Evolutionary conservation across 192 early-diverging fungal genomes (phyloP), one percentile per base, ranked within the genome.

Genomic region (Geranomyces michiganensis): DNA sequence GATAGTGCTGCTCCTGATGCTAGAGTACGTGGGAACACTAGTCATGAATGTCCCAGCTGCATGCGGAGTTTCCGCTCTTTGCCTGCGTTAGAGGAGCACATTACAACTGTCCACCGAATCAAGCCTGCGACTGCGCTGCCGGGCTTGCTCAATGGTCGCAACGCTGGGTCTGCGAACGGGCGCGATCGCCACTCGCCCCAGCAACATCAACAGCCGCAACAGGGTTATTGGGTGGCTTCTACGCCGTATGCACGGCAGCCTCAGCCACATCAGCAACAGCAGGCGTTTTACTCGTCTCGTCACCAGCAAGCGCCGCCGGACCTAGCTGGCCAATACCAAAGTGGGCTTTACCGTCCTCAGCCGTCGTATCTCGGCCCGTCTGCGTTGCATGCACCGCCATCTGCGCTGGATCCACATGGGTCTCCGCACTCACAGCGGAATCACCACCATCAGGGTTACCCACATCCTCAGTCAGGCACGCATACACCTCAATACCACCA

Each of bases 21-120:
- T 7, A 10, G 62, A n/a, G n/a, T n/a, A n/a, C n/a, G n/a, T n/a
- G n/a, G n/a, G n/a, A n/a, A n/a, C 61, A 8, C 47, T 6, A 67
- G 21, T 26, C 53, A 64, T 10, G 61, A 67, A 24, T 73, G 72
- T 43, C 72, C 64, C 13, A 67, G 64, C 21, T 73, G 72, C 56
- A 73, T 73, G 72, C 49, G 72, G 30, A 24, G 12, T 19, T 73
- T 73, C 27, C 61, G 62, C 15, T 67, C 27, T 8, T 17, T 29
- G 21, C 58, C 4, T 44, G 65, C 62, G 9, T 27, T 72, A 15
- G 62, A 63, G 15, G 19, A 65, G 44, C 70, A 72, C 32, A 72
- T 59, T 9, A 49, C 62, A 15, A 72, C 60, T n/a, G 70, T 72
- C 8, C 70, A 72, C 29, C 44, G 65, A 22, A 14, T 29, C 14